Conservation (phyloP, 371 early-diverging fungal genomes). For the Cokeromyces recurvatus region DNA sequence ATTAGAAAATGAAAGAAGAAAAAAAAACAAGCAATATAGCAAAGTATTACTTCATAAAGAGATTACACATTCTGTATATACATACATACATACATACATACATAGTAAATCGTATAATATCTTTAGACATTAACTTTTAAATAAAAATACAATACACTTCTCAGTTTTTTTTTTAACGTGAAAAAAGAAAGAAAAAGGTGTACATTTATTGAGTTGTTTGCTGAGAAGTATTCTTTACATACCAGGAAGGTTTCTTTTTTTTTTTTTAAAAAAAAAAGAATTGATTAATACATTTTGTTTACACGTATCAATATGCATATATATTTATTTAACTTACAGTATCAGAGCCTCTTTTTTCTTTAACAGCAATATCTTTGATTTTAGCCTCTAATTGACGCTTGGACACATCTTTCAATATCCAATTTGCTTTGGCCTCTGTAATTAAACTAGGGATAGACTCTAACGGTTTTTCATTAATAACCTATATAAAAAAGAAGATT, state of each 20-base stretch:
- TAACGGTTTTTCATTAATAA: constrained; percentile 28
- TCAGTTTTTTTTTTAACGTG: too few species aligned
- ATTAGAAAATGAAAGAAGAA: constrained; percentile 11
- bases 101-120: too few species aligned
- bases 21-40: too few species aligned
- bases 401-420: constrained; percentile 25
- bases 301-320: background rate
- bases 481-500: constrained; percentile 12
- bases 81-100: too few species aligned
- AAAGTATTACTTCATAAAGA: too few species aligned
- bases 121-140: too few species aligned
- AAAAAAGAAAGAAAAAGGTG: too few species aligned
- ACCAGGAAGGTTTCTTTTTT: constrained; percentile 16
- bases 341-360: constrained; percentile 45
- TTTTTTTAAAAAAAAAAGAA: too few species aligned
- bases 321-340: constrained; percentile 27
- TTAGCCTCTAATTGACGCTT: constrained; percentile 41
- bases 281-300: background rate
- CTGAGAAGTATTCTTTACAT: constrained; percentile 8
- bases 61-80: too few species aligned
- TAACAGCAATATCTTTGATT: constrained; percentile 45
- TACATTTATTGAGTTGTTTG: too few species aligned
- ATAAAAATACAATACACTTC: too few species aligned
- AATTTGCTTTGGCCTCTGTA: constrained; percentile 14
- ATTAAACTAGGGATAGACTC: constrained; percentile 31